Evolutionary conservation across 176 grass and related monocot genomes (phyloP).

Genomic region (Bolboschoenus planiculmis): DNA sequence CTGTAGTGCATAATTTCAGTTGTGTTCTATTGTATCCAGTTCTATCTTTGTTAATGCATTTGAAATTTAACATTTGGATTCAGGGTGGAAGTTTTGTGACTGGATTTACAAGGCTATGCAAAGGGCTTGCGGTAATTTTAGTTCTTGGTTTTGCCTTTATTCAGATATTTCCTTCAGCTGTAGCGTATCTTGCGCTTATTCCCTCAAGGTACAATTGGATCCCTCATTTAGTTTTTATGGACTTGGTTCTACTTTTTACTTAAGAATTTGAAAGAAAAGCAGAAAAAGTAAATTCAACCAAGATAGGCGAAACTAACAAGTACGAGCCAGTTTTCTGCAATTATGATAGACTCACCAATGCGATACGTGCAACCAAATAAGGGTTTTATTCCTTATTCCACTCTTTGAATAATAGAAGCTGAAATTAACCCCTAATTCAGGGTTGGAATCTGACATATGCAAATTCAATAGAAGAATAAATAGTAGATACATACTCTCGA

Average conservation of each 20-base stretch:
- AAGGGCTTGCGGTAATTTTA: conserved; percentile 73
- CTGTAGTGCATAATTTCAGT: background rate
- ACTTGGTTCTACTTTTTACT: background rate
- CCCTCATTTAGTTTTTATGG: background rate
- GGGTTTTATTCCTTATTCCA: background rate
- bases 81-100: conserved; percentile 69
- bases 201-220: conserved; percentile 56
- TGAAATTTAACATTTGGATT: conserved; percentile 24
- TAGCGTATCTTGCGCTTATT: conserved; percentile 78
- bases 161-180: conserved; percentile 61
- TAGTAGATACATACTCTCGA: background rate
- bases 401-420: background rate
- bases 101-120: conserved; percentile 88
- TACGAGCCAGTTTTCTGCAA: background rate
- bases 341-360: background rate
- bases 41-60: background rate
- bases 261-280: background rate
- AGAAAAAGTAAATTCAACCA: background rate
- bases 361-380: background rate
- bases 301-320: background rate
- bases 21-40: background rate
- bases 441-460: background rate
- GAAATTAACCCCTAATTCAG: background rate
- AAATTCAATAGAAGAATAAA: background rate
- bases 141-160: conserved; percentile 57